These are phyloP conservation scores for Penicillium sclerotiorum DNA, from an alignment of 2,329 filamentous ascomycete genomes.

Conservation along the genomic window DNA sequence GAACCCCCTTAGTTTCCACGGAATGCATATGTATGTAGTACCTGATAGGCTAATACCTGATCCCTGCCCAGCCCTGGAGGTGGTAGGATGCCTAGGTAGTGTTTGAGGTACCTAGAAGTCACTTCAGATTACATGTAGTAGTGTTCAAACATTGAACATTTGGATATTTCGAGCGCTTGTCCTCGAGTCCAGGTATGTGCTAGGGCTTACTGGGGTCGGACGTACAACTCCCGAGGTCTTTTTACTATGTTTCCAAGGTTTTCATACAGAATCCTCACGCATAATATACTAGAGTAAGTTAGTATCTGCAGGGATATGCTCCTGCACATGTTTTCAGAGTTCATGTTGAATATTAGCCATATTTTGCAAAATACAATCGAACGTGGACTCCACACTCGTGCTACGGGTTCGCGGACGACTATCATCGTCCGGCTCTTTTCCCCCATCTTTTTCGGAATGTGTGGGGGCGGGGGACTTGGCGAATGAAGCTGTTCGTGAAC, in stretches of 20 bases:
- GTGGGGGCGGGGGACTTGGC: conserved; percentile 16
- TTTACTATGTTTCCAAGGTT: neutral
- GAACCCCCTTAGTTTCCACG: conserved; percentile 9
- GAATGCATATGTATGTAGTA: neutral
- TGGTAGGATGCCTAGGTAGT: too few relatives aligned
- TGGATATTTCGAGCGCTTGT: too few relatives aligned
- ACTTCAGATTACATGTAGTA: too few relatives aligned
- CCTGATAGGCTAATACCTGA: too few relatives aligned
- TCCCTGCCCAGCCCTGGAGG: too few relatives aligned
- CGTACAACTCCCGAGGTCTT: too few relatives aligned
- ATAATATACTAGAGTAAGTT: neutral
- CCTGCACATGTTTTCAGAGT: too few relatives aligned
- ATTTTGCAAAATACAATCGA: neutral
- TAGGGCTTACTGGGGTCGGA: too few relatives aligned
- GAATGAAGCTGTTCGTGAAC: too few relatives aligned
- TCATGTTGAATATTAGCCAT: neutral
- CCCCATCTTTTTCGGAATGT: conserved; percentile 4
- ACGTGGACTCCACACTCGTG: conserved; percentile 4
- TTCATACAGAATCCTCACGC: neutral
- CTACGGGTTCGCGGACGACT: conserved; percentile 8
- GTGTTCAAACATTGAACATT: too few relatives aligned
- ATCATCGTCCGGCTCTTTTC: neutral
- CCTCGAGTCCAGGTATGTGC: too few relatives aligned
- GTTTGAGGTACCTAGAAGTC: too few relatives aligned
- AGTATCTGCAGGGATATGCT: neutral